Base-by-base conservation (phyloP, 768 basidiomycete genomes). In the Royoungia palumana region DNA sequence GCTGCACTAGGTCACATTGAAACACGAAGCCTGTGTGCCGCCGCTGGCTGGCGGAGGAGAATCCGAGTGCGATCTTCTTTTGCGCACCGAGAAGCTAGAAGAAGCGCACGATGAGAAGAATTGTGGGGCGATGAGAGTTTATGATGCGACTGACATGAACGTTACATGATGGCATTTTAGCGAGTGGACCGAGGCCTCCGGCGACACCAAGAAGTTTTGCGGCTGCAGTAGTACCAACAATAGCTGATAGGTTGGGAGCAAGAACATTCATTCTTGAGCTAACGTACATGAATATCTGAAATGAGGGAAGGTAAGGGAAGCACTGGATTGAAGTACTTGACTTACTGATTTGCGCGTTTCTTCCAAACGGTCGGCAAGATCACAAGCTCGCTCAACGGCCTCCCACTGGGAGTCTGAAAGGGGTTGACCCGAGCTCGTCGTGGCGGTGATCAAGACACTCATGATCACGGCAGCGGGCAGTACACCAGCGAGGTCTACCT, bases 261-360 rank as follows among this genome's bases (percentile, higher is more conserved):
- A 99, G 87, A 49, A 93, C 82, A 73, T 92, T 91, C 92, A 99
- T 98, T 74, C 96, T 82, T 61, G 92, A 95, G 77, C 94, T 95
- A 69, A 99, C 96, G 80, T 98, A 99, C 77, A 89, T 86, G 73
- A 98, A 95, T 61, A 98, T 99, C 89, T 94, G 62, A 2, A 47
- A 38, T 6, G 34, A 27, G 42, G 32, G 34, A n/a, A 3, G 17
- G 43, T 38, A 30, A 47, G 53, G 35, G 34, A 56, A 37, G 41
- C 7, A 16, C 35, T 42, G 44, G 41, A 35, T 17, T 17, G 19
- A 21, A 28, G 25, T 10, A 32, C 28, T 36, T 20, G 10, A 27
- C 54, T 39, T 47, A 89, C 93, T 78, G 85, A 89, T 73, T 91
- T 92, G 45, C 93, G 82, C 2, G 89, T 88, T 56, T 89, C 88